A percentile compares a stretch with the other conserved stretches of the same genome.
phyloP scores from a whole-genome alignment of 2,329 filamentous ascomycete species.

The Ophiocordyceps camponoti-leonardi region DNA sequence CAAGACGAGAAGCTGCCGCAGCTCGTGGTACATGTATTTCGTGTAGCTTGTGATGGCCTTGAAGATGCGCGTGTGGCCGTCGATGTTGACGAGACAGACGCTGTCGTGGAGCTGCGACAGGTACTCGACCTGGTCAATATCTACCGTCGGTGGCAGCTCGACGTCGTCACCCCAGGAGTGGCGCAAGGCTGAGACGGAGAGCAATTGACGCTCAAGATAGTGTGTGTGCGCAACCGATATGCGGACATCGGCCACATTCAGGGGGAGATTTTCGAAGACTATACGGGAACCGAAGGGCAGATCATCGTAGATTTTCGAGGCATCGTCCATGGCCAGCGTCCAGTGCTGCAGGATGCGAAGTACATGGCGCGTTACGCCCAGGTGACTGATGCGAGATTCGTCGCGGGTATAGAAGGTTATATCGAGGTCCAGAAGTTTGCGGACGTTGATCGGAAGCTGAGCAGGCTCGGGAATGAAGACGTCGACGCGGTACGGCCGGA shows the following conservation, averaged over 20 bases:
- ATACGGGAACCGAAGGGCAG: conserved; percentile 41
- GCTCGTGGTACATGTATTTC: conserved; percentile 45
- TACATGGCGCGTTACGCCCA: conserved; percentile 36
- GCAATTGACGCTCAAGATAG: conserved; percentile 33
- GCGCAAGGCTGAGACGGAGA: conserved; percentile 23
- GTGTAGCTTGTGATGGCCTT: conserved; percentile 39
- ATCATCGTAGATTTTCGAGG: conserved; percentile 19
- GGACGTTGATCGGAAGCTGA: conserved; percentile 21
- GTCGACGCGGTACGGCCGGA: conserved; percentile 37
- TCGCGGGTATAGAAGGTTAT: conserved; percentile 39
- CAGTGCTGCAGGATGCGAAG: conserved; percentile 35
- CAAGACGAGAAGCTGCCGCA: conserved; percentile 35
- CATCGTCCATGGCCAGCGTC: conserved; percentile 18
- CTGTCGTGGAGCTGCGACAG: conserved; percentile 40
- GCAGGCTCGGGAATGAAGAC: conserved; percentile 36
- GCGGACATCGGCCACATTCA: conserved; percentile 25
- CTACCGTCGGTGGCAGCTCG: conserved; percentile 26
- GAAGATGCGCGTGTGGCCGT: conserved; percentile 29
- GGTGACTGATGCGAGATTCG: conserved; percentile 23
- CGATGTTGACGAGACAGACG: conserved; percentile 33
- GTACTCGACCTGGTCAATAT: conserved; percentile 31
- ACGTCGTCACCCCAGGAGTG: conserved; percentile 24
- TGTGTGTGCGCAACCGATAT: conserved; percentile 31
- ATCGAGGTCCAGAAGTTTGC: conserved; percentile 27
- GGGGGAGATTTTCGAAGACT: conserved; percentile 31